Conservation (phyloP, 2,329 filamentous ascomycete genomes). For the Fusarium sp. region DNA sequence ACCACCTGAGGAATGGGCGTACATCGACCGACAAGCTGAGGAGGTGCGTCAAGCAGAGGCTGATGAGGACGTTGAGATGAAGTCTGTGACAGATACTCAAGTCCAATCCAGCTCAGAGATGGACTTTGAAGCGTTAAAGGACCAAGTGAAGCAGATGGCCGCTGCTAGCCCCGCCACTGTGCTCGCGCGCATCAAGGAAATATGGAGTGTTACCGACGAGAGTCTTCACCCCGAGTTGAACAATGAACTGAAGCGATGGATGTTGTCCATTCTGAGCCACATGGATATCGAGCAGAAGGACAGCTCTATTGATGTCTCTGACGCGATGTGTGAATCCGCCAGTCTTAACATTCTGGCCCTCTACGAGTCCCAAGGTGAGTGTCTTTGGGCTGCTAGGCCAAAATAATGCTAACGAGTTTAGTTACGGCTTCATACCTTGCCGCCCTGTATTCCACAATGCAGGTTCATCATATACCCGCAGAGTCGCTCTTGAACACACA, state of each 20-base stretch:
- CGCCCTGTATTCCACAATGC: constrained; percentile 55
- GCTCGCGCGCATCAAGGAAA: constrained; percentile 64
- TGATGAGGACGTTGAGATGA: constrained; percentile 1
- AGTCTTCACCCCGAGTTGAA: constrained; percentile 52
- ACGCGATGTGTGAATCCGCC: background rate
- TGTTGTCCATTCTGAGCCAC: constrained; percentile 68
- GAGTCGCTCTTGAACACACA: constrained; percentile 54
- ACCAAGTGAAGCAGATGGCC: constrained; percentile 41
- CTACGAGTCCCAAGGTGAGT: constrained; percentile 63
- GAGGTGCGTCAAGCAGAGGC: background rate
- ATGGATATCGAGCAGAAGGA: constrained; percentile 53
- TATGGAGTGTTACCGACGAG: constrained; percentile 34
- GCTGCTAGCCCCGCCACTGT: constrained; percentile 54
- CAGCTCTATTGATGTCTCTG: constrained; percentile 28
- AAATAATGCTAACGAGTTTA: constrained; percentile 40
- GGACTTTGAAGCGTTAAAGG: constrained; percentile 25
- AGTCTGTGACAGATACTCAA: background rate
- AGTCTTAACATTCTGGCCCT: constrained; percentile 59
- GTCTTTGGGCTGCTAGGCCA: fast-evolving
- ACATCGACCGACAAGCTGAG: constrained; percentile 28
- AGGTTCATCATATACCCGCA: constrained; percentile 62
- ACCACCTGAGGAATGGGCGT: constrained; percentile 59
- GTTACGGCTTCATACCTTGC: constrained; percentile 64
- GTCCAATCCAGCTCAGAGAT: background rate
- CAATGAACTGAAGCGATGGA: constrained; percentile 69